Conservation (phyloP, 2,329 filamentous ascomycete genomes). For the Claviceps arundinis region DNA sequence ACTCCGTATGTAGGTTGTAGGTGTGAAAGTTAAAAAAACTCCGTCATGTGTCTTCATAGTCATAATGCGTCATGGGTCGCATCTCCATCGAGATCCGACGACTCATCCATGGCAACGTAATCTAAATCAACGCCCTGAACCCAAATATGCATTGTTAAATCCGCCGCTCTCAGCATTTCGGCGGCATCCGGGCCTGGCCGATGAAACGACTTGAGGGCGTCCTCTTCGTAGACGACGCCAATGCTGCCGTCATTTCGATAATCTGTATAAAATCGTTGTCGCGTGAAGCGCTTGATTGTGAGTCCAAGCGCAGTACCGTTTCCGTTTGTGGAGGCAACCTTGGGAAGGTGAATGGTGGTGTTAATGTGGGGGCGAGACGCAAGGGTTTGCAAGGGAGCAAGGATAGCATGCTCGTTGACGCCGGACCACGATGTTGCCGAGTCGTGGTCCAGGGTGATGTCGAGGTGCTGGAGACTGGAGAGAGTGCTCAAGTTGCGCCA, state of each 20-base stretch:
- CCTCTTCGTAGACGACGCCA: constrained; percentile 6
- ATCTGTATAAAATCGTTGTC: constrained; percentile 5
- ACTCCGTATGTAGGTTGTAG: not conserved
- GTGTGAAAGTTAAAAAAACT: not conserved
- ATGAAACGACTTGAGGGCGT: constrained; percentile 3
- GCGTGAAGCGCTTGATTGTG: not conserved
- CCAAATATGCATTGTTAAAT: constrained; percentile 6
- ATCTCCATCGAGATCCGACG: not conserved
- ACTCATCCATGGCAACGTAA: constrained; percentile 1
- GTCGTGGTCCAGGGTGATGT: constrained; percentile 5
- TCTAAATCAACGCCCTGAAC: constrained; percentile 5
- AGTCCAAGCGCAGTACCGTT: not conserved
- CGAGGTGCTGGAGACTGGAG: not conserved
- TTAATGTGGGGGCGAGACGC: not conserved
- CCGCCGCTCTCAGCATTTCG: constrained; percentile 2
- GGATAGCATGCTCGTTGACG: constrained; percentile 4
- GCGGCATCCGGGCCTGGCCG: not conserved
- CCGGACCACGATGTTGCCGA: constrained; percentile 5
- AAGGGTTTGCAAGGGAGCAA: not conserved
- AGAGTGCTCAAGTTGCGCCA: constrained; percentile 2
- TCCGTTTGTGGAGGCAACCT: not conserved
- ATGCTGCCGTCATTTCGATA: constrained; percentile 4
- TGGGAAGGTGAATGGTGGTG: constrained; percentile 1
- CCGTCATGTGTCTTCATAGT: not conserved
- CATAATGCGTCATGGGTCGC: not conserved